These are phyloP conservation scores for Harringtonia aguacate DNA, from an alignment of 2,329 filamentous ascomycete genomes.

Conservation along the genomic window DNA sequence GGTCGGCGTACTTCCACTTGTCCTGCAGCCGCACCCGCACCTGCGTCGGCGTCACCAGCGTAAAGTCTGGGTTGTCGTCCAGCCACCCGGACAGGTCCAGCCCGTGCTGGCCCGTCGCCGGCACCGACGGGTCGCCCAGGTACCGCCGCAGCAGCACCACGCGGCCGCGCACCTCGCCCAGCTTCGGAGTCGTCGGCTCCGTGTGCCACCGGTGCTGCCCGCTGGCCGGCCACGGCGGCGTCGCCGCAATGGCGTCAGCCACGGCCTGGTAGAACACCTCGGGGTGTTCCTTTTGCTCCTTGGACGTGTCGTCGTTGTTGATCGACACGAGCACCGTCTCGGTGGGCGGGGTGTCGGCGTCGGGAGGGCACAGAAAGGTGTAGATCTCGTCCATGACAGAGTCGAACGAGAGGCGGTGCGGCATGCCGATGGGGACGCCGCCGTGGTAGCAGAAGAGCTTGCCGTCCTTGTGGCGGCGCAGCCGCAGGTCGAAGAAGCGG, in stretches of 20 bases:
- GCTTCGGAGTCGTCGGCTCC: slow-evolving; percentile 43
- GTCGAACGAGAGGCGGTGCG: slow-evolving; percentile 49
- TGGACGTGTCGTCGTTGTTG: slow-evolving; percentile 55
- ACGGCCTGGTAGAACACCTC: slow-evolving; percentile 28
- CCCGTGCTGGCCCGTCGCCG: slow-evolving; percentile 19
- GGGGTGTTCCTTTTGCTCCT: slow-evolving; percentile 40
- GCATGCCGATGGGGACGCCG: slow-evolving; percentile 58
- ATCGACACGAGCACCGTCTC: slow-evolving; percentile 59
- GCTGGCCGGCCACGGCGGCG: slow-evolving; percentile 17
- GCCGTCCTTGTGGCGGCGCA: slow-evolving; percentile 23
- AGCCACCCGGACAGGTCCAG: slow-evolving; percentile 41
- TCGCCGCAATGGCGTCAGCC: slow-evolving; percentile 43
- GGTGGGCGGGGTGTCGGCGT: slow-evolving; percentile 26
- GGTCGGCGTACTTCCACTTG: slow-evolving; percentile 31
- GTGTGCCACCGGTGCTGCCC: slow-evolving; percentile 46
- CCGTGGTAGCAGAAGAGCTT: slow-evolving; percentile 61
- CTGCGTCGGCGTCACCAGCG: slow-evolving; percentile 26
- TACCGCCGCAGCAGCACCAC: slow-evolving; percentile 57
- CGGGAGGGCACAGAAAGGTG: slow-evolving; percentile 41
- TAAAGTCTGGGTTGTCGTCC: slow-evolving; percentile 53
- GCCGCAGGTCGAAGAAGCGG: slow-evolving; percentile 56
- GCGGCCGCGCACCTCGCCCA: slow-evolving; percentile 55
- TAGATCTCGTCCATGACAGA: slow-evolving; percentile 47
- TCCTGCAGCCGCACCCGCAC: slow-evolving; percentile 32
- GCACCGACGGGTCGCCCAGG: slow-evolving; percentile 28